Conservation (phyloP, 1,139 yeast genomes). For the Saccharomyces pastorianus region DNA sequence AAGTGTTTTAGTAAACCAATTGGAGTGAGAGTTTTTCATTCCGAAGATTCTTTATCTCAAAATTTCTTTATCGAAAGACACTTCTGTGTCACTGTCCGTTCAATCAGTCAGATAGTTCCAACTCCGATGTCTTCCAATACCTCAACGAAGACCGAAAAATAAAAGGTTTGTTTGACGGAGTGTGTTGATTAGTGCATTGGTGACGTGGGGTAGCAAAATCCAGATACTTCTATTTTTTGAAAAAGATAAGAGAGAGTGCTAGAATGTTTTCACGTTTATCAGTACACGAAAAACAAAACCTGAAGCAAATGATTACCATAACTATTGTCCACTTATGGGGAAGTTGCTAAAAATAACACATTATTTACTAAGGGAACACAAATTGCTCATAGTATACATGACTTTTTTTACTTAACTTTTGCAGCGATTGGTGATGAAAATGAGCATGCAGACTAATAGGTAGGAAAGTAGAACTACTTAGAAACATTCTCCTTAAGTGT, state of each 20-base stretch:
- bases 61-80: too few relatives aligned
- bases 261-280: neutral
- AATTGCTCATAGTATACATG: neutral
- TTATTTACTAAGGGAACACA: neutral
- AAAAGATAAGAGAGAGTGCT: neutral
- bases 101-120: too few relatives aligned
- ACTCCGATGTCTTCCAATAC: too few relatives aligned
- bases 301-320: neutral
- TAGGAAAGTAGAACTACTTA: too few relatives aligned
- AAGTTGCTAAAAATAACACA: neutral
- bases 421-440: neutral
- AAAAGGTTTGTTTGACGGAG: neutral
- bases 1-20: too few relatives aligned
- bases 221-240: neutral
- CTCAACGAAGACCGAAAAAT: too few relatives aligned
- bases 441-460: too few relatives aligned
- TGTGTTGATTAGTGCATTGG: neutral
- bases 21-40: too few relatives aligned
- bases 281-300: neutral
- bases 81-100: too few relatives aligned
- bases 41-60: too few relatives aligned
- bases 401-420: neutral
- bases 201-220: neutral
- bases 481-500: too few relatives aligned
- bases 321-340: neutral